A percentile compares a stretch with the other conserved stretches of the same genome.
phyloP scores from a whole-genome alignment of 192 early-diverging fungal species.

The Linnemannia schmuckeri region DNA sequence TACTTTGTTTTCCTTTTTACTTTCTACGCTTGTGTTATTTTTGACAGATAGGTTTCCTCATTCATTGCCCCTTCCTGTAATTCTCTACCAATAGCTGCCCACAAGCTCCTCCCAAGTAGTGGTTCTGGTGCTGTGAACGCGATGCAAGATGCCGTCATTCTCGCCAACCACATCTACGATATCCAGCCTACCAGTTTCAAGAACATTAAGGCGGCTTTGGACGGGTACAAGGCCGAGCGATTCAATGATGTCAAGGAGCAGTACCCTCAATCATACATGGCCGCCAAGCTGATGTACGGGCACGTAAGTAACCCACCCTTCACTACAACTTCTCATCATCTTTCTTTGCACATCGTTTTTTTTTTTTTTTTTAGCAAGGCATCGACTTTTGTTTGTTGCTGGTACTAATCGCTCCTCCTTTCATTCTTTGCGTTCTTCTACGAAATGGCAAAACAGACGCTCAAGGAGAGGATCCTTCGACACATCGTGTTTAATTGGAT shows the following conservation, averaged over 20 bases:
- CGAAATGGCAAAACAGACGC: not conserved
- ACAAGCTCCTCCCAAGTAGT: conserved; percentile 13
- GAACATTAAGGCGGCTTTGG: not conserved
- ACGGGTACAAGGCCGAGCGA: not conserved
- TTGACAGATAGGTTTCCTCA: not conserved
- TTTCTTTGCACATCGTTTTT: too few species aligned
- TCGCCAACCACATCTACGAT: conserved; percentile 22
- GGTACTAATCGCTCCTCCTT: too few species aligned
- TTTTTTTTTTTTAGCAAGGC: too few species aligned
- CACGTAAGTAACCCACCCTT: not conserved
- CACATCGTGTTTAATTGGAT: not conserved
- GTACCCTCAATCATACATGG: not conserved
- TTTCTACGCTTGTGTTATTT: too few species aligned
- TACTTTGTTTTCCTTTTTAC: not conserved
- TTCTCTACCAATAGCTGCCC: not conserved
- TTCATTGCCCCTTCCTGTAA: not conserved
- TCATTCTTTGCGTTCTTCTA: too few species aligned
- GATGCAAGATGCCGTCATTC: conserved; percentile 17
- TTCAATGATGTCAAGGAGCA: not conserved
- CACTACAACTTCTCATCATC: too few species aligned
- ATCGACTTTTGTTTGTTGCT: too few species aligned
- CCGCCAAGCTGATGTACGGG: not conserved
- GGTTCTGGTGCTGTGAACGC: conserved; percentile 11
- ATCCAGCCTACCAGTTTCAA: not conserved
- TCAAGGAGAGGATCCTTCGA: not conserved